These are phyloP conservation scores for Dysphania ambrosioides DNA, from an alignment of 148 eudicot genomes.

Conservation along the genomic window DNA sequence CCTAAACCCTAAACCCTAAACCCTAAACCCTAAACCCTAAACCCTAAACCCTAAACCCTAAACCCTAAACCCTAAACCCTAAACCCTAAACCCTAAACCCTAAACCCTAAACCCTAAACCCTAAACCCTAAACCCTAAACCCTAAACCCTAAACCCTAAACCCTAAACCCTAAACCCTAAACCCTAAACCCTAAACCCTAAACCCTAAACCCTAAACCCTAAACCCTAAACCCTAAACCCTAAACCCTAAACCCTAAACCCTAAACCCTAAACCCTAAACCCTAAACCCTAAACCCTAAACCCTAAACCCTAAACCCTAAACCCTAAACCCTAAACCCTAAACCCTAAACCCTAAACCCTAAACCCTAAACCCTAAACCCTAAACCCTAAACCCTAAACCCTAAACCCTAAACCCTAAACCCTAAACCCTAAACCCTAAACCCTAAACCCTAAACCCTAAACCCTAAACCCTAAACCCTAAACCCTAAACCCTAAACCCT, in stretches of 20 bases:
- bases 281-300: constrained; percentile 25
- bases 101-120: constrained; percentile 19
- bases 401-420: constrained; percentile 27
- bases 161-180: constrained; percentile 20
- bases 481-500: constrained; percentile 30
- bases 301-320: constrained; percentile 26
- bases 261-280: constrained; percentile 25
- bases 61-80: constrained; percentile 23
- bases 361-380: constrained; percentile 38
- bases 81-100: constrained; percentile 21
- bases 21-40: constrained; percentile 24
- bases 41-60: constrained; percentile 21
- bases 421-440: constrained; percentile 12
- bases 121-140: constrained; percentile 12
- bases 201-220: constrained; percentile 21
- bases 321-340: constrained; percentile 27
- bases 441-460: constrained; percentile 11
- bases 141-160: constrained; percentile 17
- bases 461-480: constrained; percentile 23
- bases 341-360: constrained; percentile 32
- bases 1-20: constrained; percentile 28
- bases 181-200: constrained; percentile 15
- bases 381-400: constrained; percentile 33
- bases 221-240: constrained; percentile 21
- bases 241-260: constrained; percentile 28